Evolutionary conservation across 306 rosid genomes (phyloP), one percentile per base, ranked within the genome.

Genomic region (Cicer yamashitae): DNA sequence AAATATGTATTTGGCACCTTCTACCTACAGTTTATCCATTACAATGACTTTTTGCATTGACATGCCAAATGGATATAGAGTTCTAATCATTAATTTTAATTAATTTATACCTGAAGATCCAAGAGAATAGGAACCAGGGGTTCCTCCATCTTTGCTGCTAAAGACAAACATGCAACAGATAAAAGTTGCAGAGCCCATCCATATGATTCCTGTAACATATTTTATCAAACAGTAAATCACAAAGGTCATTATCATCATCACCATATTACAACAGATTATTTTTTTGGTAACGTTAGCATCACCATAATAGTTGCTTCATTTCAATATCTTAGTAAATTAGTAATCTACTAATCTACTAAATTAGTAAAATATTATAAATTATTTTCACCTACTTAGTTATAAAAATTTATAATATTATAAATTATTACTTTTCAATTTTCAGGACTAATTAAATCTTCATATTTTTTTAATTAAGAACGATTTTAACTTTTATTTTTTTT

Each of bases 111-210:
- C 99, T 96, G 99, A 78, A 96, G 83, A 83, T 89, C 98, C 87
- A 92, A 76, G 56, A 90, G 88, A 48, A 97, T 77, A 8, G 99
- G 99, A 89, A 92, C 97, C 3, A 92, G 86, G 69, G 88, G 96
- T 86, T 96, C 99, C 92, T 96, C 99, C 99, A 96, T 96, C 78
- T 96, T 96, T 18, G 99, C 99, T 34, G 99, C 99, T 71, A 96
- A 81, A 13, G 99, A 96, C 83, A 96, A 84, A 78, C 99, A 96
- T 75, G 99, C 91, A 80, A 90, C 96, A 51, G 96, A 85, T 70
- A 96, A 67, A 68, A 92, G 96, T 83, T 96, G 99, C 90, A 88
- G 65, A 25, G 93, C 91, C 99, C 99, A 96, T 58, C 96, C 97
- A 67, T 86, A 79, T 76, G 87, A 67, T 82, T 83, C 84, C 99